These are phyloP conservation scores for Aspergillus sp. DNA, from an alignment of 2,329 filamentous ascomycete genomes.

Conservation along the genomic window DNA sequence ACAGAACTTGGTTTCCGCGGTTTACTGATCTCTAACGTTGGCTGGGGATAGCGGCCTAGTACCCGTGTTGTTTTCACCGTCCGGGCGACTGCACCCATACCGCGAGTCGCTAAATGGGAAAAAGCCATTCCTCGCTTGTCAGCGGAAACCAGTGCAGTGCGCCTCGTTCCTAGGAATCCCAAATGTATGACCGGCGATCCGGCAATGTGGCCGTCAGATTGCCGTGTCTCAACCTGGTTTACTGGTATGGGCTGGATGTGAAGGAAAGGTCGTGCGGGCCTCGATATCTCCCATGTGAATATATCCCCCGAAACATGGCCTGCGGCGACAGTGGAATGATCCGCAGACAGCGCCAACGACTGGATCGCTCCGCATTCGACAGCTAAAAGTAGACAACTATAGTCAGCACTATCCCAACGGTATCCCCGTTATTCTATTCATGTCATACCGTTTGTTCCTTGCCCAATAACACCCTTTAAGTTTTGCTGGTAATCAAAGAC, in stretches of 20 bases:
- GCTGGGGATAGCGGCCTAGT: constrained; percentile 81
- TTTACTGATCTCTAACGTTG: constrained; percentile 61
- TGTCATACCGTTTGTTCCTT: constrained; percentile 77
- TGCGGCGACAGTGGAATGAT: constrained; percentile 86
- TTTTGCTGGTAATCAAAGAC: constrained; percentile 98
- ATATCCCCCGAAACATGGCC: constrained; percentile 89
- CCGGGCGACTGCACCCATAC: constrained; percentile 80
- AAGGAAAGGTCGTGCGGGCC: constrained; percentile 82
- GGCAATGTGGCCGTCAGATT: constrained; percentile 77
- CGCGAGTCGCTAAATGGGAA: constrained; percentile 89
- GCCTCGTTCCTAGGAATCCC: constrained; percentile 90
- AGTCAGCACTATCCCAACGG: background rate
- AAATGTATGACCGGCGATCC: constrained; percentile 80
- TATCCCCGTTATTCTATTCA: background rate
- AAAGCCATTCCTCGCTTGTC: constrained; percentile 97
- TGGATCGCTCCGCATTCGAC: constrained; percentile 88
- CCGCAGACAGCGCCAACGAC: constrained; percentile 84
- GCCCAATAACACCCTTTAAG: constrained; percentile 88
- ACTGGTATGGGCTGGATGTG: constrained; percentile 75
- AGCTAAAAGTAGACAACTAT: constrained; percentile 52
- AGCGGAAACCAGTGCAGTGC: constrained; percentile 91
- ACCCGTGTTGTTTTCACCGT: constrained; percentile 88
- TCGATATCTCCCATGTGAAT: constrained; percentile 92
- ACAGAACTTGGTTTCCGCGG: constrained; percentile 89
- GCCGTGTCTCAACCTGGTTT: constrained; percentile 63